These are phyloP conservation scores for Pseudonitzschia multistriata DNA, from an alignment of 108 stramenopile genomes.

Conservation along the genomic window DNA sequence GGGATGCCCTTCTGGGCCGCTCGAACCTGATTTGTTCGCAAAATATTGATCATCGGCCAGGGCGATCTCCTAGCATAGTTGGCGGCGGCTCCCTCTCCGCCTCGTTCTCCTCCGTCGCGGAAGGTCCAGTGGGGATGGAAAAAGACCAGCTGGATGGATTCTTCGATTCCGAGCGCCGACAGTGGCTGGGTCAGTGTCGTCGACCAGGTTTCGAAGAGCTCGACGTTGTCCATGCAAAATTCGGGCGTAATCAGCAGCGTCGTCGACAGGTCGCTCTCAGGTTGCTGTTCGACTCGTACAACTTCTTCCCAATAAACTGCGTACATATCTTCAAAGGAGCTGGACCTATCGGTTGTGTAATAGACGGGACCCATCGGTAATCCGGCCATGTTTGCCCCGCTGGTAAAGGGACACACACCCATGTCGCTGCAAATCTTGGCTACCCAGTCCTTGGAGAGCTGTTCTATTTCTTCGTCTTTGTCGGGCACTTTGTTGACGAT, in stretches of 20 bases:
- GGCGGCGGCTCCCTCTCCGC: constrained; percentile 73
- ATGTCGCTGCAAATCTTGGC: constrained; percentile 84
- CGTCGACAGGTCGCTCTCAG: constrained; percentile 75
- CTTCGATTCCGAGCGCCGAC: constrained; percentile 74
- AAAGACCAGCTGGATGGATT: constrained; percentile 91
- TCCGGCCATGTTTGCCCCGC: constrained; percentile 72
- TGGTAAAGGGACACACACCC: constrained; percentile 95
- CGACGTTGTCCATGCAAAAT: constrained; percentile 85
- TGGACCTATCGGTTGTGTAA: constrained; percentile 75
- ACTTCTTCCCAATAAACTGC: constrained; percentile 90
- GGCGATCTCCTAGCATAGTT: constrained; percentile 93
- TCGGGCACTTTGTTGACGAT: constrained; percentile 64
- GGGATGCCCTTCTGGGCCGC: constrained; percentile 94
- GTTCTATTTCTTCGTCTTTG: constrained; percentile 63
- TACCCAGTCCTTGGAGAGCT: constrained; percentile 70
- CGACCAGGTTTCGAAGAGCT: constrained; percentile 89
- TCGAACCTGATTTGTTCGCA: constrained; percentile 91
- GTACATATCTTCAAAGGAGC: constrained; percentile 87
- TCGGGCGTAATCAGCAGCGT: constrained; percentile 86
- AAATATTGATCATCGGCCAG: constrained; percentile 97
- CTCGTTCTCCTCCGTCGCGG: constrained; percentile 87
- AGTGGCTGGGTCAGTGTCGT: constrained; percentile 88
- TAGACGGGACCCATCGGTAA: constrained; percentile 88
- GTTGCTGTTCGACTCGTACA: constrained; percentile 57
- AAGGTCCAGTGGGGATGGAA: constrained; percentile 96